A percentile compares a stretch with the other conserved stretches of the same genome.
phyloP scores from a whole-genome alignment of 805 yeast species.

The Hanseniaspora osmophila region DNA sequence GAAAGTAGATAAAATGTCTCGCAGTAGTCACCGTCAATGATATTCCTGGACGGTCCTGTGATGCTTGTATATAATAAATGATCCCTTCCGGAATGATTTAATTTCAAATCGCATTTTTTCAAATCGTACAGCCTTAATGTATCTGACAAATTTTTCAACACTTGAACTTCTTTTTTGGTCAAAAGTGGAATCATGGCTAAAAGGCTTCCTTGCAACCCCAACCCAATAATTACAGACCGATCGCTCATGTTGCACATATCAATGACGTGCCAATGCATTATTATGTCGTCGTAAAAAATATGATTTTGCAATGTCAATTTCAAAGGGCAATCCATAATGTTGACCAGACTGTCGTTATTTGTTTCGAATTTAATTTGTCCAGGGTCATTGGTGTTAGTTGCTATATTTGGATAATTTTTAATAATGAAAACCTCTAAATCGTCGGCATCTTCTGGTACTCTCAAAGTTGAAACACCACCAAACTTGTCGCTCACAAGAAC shows the following conservation, averaged over 20 bases:
- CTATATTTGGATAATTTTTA: constrained; percentile 1
- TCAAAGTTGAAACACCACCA: constrained; percentile 60
- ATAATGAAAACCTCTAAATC: constrained; percentile 22
- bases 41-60: constrained; percentile 63
- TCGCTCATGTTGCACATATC: constrained; percentile 27
- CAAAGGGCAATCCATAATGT: constrained; percentile 25
- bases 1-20: constrained; percentile 34
- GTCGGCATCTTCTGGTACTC: constrained; percentile 34
- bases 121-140: constrained; percentile 19
- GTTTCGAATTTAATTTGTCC: not conserved
- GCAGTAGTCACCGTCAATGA: constrained; percentile 80
- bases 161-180: constrained; percentile 45
- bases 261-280: constrained; percentile 42
- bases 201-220: constrained; percentile 71
- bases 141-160: constrained; percentile 41
- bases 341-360: constrained; percentile 6
- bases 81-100: constrained; percentile 38
- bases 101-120: not conserved
- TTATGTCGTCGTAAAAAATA: constrained; percentile 56
- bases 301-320: constrained; percentile 41
- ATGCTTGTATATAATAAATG: constrained; percentile 59
- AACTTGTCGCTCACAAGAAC: constrained; percentile 76
- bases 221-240: constrained; percentile 48
- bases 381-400: not conserved
- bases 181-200: constrained; percentile 61